Evolutionary conservation across 352 stramenopile genomes (phyloP).

Genomic region (Phytophthora ramorum): DNA sequence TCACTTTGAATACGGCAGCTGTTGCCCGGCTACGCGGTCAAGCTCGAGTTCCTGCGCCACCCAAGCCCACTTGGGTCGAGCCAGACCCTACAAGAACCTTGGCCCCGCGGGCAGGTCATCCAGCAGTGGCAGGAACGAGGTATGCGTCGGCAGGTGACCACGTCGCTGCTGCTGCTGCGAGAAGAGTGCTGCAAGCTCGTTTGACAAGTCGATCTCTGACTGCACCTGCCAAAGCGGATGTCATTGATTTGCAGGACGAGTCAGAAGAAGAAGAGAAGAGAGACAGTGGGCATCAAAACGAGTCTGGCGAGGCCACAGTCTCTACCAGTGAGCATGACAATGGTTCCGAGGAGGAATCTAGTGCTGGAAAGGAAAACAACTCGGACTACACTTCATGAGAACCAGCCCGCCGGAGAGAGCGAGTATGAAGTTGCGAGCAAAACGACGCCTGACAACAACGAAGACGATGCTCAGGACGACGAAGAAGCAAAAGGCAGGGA

Average conservation of each 20-base stretch:
- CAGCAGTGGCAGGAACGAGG: constrained; percentile 7
- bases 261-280: constrained; percentile 40
- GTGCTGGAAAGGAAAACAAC: constrained; percentile 1
- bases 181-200: constrained; percentile 8
- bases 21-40: constrained; percentile 14
- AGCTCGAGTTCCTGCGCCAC: neutral
- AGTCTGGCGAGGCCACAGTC: neutral
- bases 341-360: neutral
- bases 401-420: neutral
- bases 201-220: neutral
- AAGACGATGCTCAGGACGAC: neutral
- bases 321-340: neutral
- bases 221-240: neutral
- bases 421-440: neutral
- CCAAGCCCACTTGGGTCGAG: constrained; percentile 24
- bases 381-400: neutral
- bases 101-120: constrained; percentile 2
- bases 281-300: neutral
- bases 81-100: constrained; percentile 14
- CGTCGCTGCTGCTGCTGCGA: constrained; percentile 5
- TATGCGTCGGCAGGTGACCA: constrained; percentile 11
- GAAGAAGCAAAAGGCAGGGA: neutral
- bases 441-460: neutral
- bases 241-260: constrained; percentile 45
- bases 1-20: constrained; percentile 25